phyloP scores from a whole-genome alignment of 2,329 filamentous ascomycete genomes.

The Calonectria fujianensis region DNA sequence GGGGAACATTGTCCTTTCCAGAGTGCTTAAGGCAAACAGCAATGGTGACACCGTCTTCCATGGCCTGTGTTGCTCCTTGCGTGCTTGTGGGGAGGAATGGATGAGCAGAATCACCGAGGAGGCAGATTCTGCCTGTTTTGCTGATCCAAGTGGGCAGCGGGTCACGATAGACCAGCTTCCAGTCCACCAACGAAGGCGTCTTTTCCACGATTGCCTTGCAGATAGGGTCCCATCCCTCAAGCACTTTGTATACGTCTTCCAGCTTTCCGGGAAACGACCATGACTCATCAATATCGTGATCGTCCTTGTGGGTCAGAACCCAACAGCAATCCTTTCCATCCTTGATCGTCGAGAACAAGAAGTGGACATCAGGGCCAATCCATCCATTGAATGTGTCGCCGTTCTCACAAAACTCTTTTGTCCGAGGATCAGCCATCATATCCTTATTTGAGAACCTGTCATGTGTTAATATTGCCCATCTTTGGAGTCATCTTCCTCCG shows the following conservation, averaged over 20 bases:
- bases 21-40: conserved; percentile 30
- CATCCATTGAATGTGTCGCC: conserved; percentile 76
- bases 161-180: conserved; percentile 71
- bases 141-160: conserved; percentile 67
- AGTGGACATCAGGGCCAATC: conserved; percentile 75
- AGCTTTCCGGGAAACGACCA: conserved; percentile 73
- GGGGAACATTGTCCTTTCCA: conserved; percentile 33
- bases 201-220: conserved; percentile 67
- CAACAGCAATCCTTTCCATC: conserved; percentile 67
- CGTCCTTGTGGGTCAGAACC: conserved; percentile 72
- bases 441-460: conserved; percentile 63
- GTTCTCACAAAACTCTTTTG: conserved; percentile 72
- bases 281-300: conserved; percentile 72
- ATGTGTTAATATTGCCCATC: background rate
- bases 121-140: conserved; percentile 27
- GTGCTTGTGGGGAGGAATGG: conserved; percentile 36
- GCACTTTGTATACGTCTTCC: conserved; percentile 69
- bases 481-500: too few relatives aligned
- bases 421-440: conserved; percentile 71
- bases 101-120: conserved; percentile 34
- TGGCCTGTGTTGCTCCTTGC: conserved; percentile 37
- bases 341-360: conserved; percentile 75
- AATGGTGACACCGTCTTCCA: conserved; percentile 36
- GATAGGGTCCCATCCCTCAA: conserved; percentile 66
- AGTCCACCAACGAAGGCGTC: conserved; percentile 68